Evolutionary conservation across 306 rosid genomes (phyloP), one percentile per base, ranked within the genome.

Genomic region (Pterocarpus santalinus): DNA sequence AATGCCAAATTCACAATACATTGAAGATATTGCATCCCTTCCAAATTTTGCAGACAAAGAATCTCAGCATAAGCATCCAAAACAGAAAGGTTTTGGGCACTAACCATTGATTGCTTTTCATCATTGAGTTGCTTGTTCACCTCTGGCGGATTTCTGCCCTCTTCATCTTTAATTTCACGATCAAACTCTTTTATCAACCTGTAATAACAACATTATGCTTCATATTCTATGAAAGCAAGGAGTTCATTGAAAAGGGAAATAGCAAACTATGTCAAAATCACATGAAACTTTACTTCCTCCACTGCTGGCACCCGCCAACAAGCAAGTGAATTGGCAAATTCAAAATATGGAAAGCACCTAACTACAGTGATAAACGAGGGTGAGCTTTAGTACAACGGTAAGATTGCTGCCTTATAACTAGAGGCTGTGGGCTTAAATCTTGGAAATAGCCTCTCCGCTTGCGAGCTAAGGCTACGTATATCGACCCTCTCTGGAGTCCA

Each of bases 61-160:
- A 73, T 52, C 84, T 36, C 56, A 75, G 47, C 32, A 52, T 7
- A 49, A 80, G 44, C 57, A 69, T 35, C 55, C 65, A 72, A 77
- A 47, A 53, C 30, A 30, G 5, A 52, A 78, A 69, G 58, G 74
- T 68, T 71, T 63, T 5, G 32, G 72, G 60, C 72, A 87, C 87
- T 77, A 47, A 96, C 99, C 98, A 96, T 88, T 11, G 97, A 90
- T 83, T 96, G 99, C 70, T 93, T 93, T 91, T 93, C 99, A 69
- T 96, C 99, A 76, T 96, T 96, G 72, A 96, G 97, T 86, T 93
- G 99, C 89, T 93, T 96, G 79, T 88, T 92, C 90, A 90, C 94
- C 58, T 96, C 99, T 43, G 92, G 88, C 65, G 99, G 82, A 86
- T 89, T 93, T 85, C 82, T 87, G 52, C 88, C 89, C 84, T 91